Evolutionary conservation across 345 rosid species (phyloP), one percentile per base, ranked within the genome.

Genomic region (Raphanus sativus): DNA sequence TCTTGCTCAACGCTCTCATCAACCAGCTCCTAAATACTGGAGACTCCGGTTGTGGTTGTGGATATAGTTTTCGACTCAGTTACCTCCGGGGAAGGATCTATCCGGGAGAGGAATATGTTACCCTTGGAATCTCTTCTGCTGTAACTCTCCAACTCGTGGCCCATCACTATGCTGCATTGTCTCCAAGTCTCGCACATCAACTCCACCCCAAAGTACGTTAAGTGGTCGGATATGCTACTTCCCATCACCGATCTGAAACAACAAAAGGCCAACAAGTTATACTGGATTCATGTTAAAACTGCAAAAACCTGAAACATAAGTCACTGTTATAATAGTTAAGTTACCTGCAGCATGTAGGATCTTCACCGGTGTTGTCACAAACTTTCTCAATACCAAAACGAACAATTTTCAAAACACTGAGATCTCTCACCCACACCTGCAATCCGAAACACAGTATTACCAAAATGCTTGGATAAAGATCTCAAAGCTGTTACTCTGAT

Each of bases 281-380:
- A 79, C 8, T 24, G 29, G 58, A 62, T 74, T 30, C 73, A 48
- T 56, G 6, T n/a, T 6, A 21, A 63, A 29, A 13, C 16, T 36
- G 24, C 8, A 11, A 72, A 15, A 25, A 24, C 45, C 16, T 13
- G 38, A 42, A 10, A 58, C 67, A 48, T 48, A 11, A 29, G 65
- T 9, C 40, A 48, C 10, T 77, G 32, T 33, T 33, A 50, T 33
- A 30, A 13, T 26, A 76, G 58, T 67, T 48, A 28, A 15, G 25
- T 56, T 54, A 77, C 97, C 94, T 86, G 86, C 99, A 87, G 82
- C 99, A 89, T 9, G 78, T 29, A 24, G 90, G 90, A 78, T 94
- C 94, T 85, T 95, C 98, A 42, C 98, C 94, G 12, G 89, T 85
- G 67, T 66, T 76, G 80, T 94, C 99, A 69, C 99, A 92, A 77